These are phyloP conservation scores for Neodidymelliopsis sp. DNA, from an alignment of 2,329 filamentous ascomycete genomes.

Conservation along the genomic window DNA sequence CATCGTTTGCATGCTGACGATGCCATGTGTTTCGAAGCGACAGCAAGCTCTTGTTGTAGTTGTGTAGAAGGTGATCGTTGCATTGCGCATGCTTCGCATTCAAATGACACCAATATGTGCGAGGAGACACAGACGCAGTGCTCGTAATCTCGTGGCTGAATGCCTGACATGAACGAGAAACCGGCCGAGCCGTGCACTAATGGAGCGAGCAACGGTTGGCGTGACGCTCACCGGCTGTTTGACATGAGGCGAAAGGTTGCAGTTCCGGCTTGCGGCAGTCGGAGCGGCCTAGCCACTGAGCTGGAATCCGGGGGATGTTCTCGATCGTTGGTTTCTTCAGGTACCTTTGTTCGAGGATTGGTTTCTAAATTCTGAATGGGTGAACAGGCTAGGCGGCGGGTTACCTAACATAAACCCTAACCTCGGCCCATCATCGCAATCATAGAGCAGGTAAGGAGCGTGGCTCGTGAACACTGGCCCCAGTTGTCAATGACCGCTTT, in stretches of 20 bases:
- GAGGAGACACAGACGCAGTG: slow-evolving; percentile 4
- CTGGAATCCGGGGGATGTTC: slow-evolving; percentile 19
- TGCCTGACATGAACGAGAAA: slow-evolving; percentile 6
- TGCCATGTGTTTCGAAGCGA: not conserved
- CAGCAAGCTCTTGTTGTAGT: not conserved
- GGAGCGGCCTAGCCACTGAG: slow-evolving; percentile 12
- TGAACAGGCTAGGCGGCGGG: too few species aligned
- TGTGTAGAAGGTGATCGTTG: not conserved
- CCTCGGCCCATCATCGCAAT: too few species aligned
- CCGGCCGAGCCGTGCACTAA: slow-evolving; percentile 2
- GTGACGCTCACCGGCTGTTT: slow-evolving; percentile 4
- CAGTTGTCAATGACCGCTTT: too few species aligned
- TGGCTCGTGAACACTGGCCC: too few species aligned
- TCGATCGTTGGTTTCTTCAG: slow-evolving; percentile 8
- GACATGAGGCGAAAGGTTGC: slow-evolving; percentile 5
- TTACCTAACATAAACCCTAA: too few species aligned
- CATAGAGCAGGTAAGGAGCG: too few species aligned
- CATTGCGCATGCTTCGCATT: not conserved
- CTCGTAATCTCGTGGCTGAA: not conserved
- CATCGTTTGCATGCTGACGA: slow-evolving; percentile 2
- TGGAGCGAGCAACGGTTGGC: slow-evolving; percentile 6
- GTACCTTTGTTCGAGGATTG: not conserved
- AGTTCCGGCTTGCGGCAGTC: slow-evolving; percentile 6
- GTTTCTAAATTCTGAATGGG: not conserved
- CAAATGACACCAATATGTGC: not conserved